Percentiles rank a stretch among this genome's conserved stretches.
Evolutionary conservation across 2,329 filamentous ascomycete genomes (phyloP).

Genomic region (Tolypocladium tropicale): DNA sequence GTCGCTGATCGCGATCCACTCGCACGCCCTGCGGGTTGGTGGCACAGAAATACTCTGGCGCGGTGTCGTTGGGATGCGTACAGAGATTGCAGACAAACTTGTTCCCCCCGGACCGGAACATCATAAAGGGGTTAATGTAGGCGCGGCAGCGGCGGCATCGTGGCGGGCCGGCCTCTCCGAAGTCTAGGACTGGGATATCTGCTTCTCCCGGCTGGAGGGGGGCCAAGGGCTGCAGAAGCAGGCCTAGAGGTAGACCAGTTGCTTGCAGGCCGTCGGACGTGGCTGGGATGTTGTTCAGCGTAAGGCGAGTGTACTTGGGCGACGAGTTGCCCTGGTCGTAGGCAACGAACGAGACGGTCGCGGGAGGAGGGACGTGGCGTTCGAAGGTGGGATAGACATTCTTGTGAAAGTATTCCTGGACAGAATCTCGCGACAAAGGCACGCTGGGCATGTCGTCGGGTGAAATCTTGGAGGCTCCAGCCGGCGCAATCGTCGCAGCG

Average conservation of each 20-base stretch:
- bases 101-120: conserved; percentile 86
- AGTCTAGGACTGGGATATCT: conserved; percentile 85
- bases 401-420: conserved; percentile 74
- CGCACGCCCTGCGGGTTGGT: conserved; percentile 79
- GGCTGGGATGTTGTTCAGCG: conserved; percentile 85
- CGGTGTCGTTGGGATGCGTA: conserved; percentile 90
- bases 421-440: conserved; percentile 69
- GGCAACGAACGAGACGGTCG: conserved; percentile 81
- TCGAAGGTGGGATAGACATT: conserved; percentile 95
- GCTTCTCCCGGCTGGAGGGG: conserved; percentile 74
- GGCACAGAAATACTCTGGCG: conserved; percentile 85
- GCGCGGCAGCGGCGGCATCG: conserved; percentile 86
- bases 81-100: conserved; percentile 98
- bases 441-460: conserved; percentile 90
- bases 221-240: conserved; percentile 82
- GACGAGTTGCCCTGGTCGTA: conserved; percentile 95
- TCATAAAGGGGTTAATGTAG: conserved; percentile 99
- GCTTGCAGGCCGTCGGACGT: conserved; percentile 68
- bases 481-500: conserved; percentile 21
- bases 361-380: conserved; percentile 81
- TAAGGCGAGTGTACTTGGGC: conserved; percentile 85
- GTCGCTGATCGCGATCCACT: conserved; percentile 78
- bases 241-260: conserved; percentile 76
- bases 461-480: conserved; percentile 52
- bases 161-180: conserved; percentile 82